Evolutionary conservation across 192 early-diverging fungal genomes (phyloP).

Genomic region (Piromyces sp.): DNA sequence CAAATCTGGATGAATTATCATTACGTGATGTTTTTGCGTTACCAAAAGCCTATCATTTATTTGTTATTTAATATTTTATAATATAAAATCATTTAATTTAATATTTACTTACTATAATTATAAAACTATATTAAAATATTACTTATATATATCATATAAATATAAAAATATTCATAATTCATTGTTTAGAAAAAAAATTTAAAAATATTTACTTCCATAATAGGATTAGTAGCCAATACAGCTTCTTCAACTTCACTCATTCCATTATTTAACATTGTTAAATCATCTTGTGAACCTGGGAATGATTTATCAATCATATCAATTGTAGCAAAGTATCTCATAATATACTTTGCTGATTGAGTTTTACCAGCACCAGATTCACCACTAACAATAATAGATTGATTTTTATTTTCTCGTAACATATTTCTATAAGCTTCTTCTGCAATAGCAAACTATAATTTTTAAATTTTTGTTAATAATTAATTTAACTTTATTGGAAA

Average conservation of each 20-base stretch:
- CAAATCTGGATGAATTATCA: conserved; percentile 96
- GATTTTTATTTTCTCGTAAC: conserved; percentile 81
- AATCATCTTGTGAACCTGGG: neutral
- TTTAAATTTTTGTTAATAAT: no score
- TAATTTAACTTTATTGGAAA: no score
- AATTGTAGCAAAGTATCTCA: conserved; percentile 79
- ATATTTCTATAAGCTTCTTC: conserved; percentile 95
- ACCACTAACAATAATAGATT: conserved; percentile 94
- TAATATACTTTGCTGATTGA: conserved; percentile 87
- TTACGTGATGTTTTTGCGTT: conserved; percentile 98
- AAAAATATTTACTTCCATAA: conserved; percentile 68
- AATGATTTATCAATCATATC: conserved; percentile 21
- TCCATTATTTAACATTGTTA: conserved; percentile 4
- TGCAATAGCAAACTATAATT: conserved; percentile 91
- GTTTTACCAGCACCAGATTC: conserved; percentile 95
- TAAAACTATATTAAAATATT: no score
- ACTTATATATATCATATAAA: no score
- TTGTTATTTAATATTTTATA: no score
- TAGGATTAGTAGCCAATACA: conserved; percentile 88
- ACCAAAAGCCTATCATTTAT: conserved; percentile 68
- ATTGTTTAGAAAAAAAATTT: no score
- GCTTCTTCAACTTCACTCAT: conserved; percentile 63
- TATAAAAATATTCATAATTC: no score
- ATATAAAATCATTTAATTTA: no score
- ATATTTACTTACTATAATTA: no score